Evolutionary conservation across 2,329 filamentous ascomycete genomes (phyloP).

Genomic region (Calonectria pseudoturangicola): DNA sequence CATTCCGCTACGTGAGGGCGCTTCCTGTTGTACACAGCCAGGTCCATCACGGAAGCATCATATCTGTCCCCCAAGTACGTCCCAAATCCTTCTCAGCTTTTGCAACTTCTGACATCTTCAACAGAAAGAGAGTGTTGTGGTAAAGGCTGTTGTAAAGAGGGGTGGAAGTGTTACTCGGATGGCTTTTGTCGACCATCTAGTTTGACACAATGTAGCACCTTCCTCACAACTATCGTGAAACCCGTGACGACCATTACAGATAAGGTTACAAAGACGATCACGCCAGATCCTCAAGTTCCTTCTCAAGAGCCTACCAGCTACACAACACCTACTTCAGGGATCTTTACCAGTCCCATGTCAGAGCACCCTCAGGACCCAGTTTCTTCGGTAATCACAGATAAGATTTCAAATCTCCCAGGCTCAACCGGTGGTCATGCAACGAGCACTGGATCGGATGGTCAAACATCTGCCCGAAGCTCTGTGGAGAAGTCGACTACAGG

Average conservation of each 20-base stretch:
- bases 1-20: neutral
- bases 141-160: neutral
- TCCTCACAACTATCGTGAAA: neutral
- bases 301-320: neutral
- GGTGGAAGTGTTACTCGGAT: neutral
- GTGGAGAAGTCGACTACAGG: too few species aligned
- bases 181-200: neutral
- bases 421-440: neutral
- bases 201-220: neutral
- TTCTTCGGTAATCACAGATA: neutral
- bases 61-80: neutral
- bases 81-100: neutral
- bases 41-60: neutral
- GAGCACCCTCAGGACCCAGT: neutral
- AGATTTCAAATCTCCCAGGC: neutral
- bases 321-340: neutral
- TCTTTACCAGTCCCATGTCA: neutral
- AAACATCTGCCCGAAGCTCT: neutral
- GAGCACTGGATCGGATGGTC: neutral
- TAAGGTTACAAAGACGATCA: neutral
- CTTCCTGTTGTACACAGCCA: neutral
- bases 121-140: neutral
- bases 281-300: neutral
- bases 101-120: neutral
- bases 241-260: neutral